Percentiles rank a stretch among this genome's conserved stretches.
These are phyloP conservation scores for Chrysosporium queenslandicum DNA, from an alignment of 2,329 filamentous ascomycete genomes.

Conservation along the genomic window DNA sequence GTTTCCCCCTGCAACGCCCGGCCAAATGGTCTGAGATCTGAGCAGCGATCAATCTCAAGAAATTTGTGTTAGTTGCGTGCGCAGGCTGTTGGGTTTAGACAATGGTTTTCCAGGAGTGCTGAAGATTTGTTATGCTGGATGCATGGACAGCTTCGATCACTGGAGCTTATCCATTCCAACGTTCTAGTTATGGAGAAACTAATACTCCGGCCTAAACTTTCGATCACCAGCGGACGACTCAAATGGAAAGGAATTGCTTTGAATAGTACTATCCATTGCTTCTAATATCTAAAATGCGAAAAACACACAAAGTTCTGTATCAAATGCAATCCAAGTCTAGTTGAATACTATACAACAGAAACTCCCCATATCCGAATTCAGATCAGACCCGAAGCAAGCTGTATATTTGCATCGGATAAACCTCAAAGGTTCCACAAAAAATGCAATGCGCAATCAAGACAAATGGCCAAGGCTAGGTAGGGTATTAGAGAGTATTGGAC, in stretches of 20 bases:
- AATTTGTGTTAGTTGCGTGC: not conserved
- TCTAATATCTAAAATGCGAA: not conserved
- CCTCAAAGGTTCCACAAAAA: too few species aligned
- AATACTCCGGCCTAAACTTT: not conserved
- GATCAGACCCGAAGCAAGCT: not conserved
- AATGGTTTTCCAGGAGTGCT: not conserved
- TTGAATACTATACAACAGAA: not conserved
- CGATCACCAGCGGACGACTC: too few species aligned
- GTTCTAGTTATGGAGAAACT: not conserved
- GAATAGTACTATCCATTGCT: not conserved
- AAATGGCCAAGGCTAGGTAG: not conserved
- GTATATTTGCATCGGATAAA: not conserved
- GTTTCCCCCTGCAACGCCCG: not conserved
- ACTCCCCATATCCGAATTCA: not conserved
- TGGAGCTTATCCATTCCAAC: not conserved
- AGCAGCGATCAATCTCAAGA: not conserved
- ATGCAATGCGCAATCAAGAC: not conserved
- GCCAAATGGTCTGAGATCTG: not conserved
- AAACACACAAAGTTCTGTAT: not conserved
- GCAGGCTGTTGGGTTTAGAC: not conserved
- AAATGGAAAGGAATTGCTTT: too few species aligned
- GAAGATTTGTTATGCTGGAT: not conserved
- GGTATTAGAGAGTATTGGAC: not conserved
- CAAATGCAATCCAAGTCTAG: conserved; percentile 2
- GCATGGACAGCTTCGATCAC: not conserved